These are phyloP conservation scores for Thelonectria blattea DNA, from an alignment of 2,329 filamentous ascomycete species.

Conservation along the genomic window DNA sequence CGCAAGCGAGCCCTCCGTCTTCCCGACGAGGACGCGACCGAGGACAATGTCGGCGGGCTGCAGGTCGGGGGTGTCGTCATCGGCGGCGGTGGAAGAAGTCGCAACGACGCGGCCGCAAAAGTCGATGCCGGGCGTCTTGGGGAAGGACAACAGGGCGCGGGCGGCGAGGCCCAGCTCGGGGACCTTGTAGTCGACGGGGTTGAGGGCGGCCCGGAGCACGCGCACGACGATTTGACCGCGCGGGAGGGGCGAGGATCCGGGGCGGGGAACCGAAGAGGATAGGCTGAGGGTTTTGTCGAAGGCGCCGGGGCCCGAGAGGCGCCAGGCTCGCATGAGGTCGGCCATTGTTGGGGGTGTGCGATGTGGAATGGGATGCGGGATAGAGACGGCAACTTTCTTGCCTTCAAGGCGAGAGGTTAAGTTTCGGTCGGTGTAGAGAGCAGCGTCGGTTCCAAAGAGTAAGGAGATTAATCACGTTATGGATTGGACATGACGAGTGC, in stretches of 20 bases:
- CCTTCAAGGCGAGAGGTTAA: neutral
- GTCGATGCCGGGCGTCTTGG: constrained; percentile 56
- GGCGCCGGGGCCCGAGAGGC: constrained; percentile 36
- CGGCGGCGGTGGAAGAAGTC: constrained; percentile 30
- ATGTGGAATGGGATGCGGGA: neutral
- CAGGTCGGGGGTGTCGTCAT: constrained; percentile 35
- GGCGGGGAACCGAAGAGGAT: constrained; percentile 23
- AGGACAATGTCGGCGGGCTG: constrained; percentile 52
- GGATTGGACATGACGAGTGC: neutral
- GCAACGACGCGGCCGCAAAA: constrained; percentile 56
- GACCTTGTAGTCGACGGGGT: constrained; percentile 59
- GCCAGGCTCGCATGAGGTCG: constrained; percentile 41
- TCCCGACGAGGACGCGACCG: constrained; percentile 42
- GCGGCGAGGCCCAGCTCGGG: constrained; percentile 48
- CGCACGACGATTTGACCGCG: constrained; percentile 48
- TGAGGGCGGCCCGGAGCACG: constrained; percentile 51
- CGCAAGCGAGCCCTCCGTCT: constrained; percentile 48
- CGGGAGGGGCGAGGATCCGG: constrained; percentile 27
- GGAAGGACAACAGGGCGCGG: constrained; percentile 40
- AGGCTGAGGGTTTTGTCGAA: constrained; percentile 34
- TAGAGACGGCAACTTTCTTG: neutral
- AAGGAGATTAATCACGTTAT: constrained; percentile 17
- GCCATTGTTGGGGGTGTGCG: constrained; percentile 23
- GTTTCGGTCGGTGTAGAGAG: neutral
- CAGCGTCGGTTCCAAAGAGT: neutral